These are phyloP conservation scores for Myrmaecium sp. DNA, from an alignment of 2,329 filamentous ascomycete genomes.

Conservation along the genomic window DNA sequence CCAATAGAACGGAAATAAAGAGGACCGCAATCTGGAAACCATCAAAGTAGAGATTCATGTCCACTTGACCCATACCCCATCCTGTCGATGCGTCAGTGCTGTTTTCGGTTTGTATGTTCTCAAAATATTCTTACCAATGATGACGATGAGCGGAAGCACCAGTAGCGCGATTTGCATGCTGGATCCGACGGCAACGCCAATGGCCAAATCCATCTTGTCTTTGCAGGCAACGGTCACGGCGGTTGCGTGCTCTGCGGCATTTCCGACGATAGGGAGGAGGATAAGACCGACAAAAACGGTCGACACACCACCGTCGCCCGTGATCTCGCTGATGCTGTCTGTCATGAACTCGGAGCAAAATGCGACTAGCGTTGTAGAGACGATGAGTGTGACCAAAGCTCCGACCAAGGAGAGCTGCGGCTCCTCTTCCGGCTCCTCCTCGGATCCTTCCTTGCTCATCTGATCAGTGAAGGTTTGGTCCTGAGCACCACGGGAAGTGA, in stretches of 20 bases:
- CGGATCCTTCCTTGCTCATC: constrained; percentile 28
- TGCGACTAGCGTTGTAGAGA: constrained; percentile 65
- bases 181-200: constrained; percentile 48
- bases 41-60: constrained; percentile 69
- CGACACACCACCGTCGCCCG: constrained; percentile 28
- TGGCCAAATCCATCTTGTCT: constrained; percentile 53
- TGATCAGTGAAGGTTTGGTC: constrained; percentile 26
- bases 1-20: constrained; percentile 38
- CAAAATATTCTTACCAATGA: constrained; percentile 42
- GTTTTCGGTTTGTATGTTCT: too few species aligned
- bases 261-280: constrained; percentile 47
- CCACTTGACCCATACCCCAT: constrained; percentile 37
- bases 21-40: constrained; percentile 60
- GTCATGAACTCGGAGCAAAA: constrained; percentile 57
- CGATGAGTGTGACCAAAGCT: constrained; percentile 51
- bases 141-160: constrained; percentile 41
- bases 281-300: constrained; percentile 48
- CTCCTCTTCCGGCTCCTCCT: constrained; percentile 55
- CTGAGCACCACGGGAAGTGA: too few species aligned
- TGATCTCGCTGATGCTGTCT: constrained; percentile 39
- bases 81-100: too few species aligned
- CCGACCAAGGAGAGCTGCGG: constrained; percentile 58
- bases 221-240: constrained; percentile 45
- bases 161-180: constrained; percentile 49
- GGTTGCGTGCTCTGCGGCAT: constrained; percentile 49